phyloP scores from a whole-genome alignment of 495 filamentous ascomycete species.

The Durotheca rogersii region DNA sequence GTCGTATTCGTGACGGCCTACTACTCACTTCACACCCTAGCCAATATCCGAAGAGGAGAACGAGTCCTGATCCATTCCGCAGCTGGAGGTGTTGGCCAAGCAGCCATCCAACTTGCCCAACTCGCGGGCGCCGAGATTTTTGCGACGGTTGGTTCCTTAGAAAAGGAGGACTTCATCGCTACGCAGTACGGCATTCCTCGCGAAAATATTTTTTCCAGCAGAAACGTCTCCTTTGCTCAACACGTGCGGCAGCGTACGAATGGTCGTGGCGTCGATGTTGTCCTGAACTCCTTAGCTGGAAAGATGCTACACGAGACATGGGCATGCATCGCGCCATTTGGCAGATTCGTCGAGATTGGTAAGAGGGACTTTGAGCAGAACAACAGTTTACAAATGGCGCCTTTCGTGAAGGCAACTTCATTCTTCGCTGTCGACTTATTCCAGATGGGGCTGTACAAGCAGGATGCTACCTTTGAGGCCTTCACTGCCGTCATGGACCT shows the following conservation, averaged over 20 bases:
- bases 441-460: neutral
- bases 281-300: constrained; percentile 49
- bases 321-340: constrained; percentile 47
- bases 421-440: constrained; percentile 37
- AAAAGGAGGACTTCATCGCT: constrained; percentile 45
- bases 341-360: constrained; percentile 47
- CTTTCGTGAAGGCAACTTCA: constrained; percentile 36
- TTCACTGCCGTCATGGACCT: neutral
- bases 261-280: constrained; percentile 53
- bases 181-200: constrained; percentile 43
- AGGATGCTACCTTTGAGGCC: neutral
- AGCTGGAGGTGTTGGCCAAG: constrained; percentile 47
- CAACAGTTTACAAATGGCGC: constrained; percentile 20
- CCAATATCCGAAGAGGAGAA: constrained; percentile 36
- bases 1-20: constrained; percentile 39
- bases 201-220: constrained; percentile 51
- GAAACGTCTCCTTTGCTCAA: constrained; percentile 41
- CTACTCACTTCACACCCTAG: constrained; percentile 36
- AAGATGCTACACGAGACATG: constrained; percentile 29
- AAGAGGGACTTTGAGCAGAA: constrained; percentile 28
- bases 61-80: constrained; percentile 51
- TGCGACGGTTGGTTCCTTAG: constrained; percentile 41
- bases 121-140: constrained; percentile 51
- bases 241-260: constrained; percentile 44
- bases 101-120: constrained; percentile 48